Evolutionary conservation across 2,329 filamentous ascomycete species (phyloP).

Genomic region (Alternaria sp.): DNA sequence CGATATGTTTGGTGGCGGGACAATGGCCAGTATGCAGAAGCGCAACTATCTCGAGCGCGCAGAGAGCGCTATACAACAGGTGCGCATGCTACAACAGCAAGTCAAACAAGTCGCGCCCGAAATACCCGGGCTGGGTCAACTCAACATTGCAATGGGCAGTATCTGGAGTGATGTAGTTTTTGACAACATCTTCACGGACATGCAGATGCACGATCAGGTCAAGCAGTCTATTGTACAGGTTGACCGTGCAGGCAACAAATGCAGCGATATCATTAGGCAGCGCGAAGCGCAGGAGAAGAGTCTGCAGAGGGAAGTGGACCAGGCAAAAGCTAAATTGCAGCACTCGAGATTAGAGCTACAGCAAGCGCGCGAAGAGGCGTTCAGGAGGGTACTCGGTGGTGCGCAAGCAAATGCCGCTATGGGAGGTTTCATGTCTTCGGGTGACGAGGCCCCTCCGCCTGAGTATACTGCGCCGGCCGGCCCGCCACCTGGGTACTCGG

Average conservation of each 20-base stretch:
- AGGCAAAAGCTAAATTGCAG: conserved; percentile 44
- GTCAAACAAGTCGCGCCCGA: conserved; percentile 54
- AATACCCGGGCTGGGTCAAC: conserved; percentile 50
- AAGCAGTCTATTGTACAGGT: conserved; percentile 53
- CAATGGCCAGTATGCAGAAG: conserved; percentile 63
- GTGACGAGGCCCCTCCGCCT: conserved; percentile 13
- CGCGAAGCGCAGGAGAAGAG: conserved; percentile 43
- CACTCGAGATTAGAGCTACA: conserved; percentile 54
- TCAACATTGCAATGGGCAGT: conserved; percentile 57
- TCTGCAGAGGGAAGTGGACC: conserved; percentile 34
- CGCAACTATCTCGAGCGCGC: conserved; percentile 61
- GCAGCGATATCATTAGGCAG: conserved; percentile 47
- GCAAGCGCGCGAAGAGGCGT: conserved; percentile 56
- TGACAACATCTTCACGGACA: conserved; percentile 64
- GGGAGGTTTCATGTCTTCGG: not conserved
- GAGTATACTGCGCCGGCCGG: conserved; percentile 23
- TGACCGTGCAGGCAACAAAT: conserved; percentile 26
- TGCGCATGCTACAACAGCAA: conserved; percentile 49
- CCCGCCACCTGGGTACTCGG: conserved; percentile 14
- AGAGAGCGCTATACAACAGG: conserved; percentile 55
- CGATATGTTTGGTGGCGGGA: conserved; percentile 63
- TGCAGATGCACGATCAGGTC: conserved; percentile 63
- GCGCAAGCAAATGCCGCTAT: not conserved
- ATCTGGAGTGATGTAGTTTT: conserved; percentile 64
- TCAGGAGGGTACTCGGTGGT: conserved; percentile 43